phyloP scores from a whole-genome alignment of 2,329 filamentous ascomycete species.

The Orbilia quercus region DNA sequence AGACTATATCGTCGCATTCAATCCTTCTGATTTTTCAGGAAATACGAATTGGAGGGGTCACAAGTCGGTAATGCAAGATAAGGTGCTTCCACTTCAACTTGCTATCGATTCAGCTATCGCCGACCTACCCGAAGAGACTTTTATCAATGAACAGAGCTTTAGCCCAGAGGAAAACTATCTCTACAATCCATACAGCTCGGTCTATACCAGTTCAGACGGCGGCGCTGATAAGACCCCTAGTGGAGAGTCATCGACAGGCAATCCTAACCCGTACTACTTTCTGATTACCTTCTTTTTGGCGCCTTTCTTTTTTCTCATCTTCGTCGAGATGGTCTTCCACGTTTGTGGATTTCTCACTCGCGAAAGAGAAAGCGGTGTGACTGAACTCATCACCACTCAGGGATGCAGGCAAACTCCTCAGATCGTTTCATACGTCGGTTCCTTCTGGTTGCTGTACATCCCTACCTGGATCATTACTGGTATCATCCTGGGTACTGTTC shows the following conservation, averaged over 20 bases:
- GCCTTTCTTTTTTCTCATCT: constrained; percentile 79
- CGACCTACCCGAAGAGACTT: constrained; percentile 70
- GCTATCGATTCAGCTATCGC: constrained; percentile 51
- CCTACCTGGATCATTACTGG: constrained; percentile 85
- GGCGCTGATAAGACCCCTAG: neutral
- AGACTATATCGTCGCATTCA: constrained; percentile 87
- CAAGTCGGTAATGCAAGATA: constrained; percentile 80
- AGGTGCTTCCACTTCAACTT: constrained; percentile 65
- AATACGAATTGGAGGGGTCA: constrained; percentile 64
- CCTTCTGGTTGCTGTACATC: constrained; percentile 81
- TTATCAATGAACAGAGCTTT: constrained; percentile 77
- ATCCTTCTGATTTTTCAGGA: constrained; percentile 73
- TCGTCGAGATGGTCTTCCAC: constrained; percentile 87
- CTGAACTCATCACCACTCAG: constrained; percentile 89
- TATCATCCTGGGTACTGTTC: constrained; percentile 71
- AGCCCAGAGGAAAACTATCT: constrained; percentile 72
- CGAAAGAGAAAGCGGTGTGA: constrained; percentile 87
- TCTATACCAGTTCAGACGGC: neutral
- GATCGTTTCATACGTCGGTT: constrained; percentile 79
- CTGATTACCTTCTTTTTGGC: constrained; percentile 61
- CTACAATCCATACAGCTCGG: constrained; percentile 64
- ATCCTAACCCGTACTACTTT: constrained; percentile 45
- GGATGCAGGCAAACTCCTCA: constrained; percentile 81
- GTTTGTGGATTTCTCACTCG: constrained; percentile 85
- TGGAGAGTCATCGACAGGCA: constrained; percentile 24